Conservation (phyloP, 306 rosid genomes). For the Quercus cerris region DNA sequence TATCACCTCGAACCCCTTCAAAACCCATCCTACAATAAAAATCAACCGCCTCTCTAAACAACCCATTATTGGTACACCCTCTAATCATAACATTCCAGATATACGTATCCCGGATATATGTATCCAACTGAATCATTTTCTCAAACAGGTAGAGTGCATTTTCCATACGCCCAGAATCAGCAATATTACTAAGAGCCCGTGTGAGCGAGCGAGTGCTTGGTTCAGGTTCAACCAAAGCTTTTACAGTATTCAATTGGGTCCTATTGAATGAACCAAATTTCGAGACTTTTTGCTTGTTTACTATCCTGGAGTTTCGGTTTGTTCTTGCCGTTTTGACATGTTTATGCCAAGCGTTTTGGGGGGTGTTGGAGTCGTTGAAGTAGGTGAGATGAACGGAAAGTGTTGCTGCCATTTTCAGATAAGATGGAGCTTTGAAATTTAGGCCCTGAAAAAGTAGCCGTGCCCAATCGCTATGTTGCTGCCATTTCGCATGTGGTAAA, state of each 20-base stretch:
- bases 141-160: constrained; percentile 54
- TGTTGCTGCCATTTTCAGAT: constrained; percentile 31
- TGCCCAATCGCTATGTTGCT: background rate
- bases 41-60: constrained; percentile 31
- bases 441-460: background rate
- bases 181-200: constrained; percentile 16
- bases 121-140: constrained; percentile 30
- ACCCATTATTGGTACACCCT: constrained; percentile 38
- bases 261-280: background rate
- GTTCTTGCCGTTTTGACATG: constrained; percentile 10
- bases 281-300: constrained; percentile 3
- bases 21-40: constrained; percentile 44
- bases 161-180: constrained; percentile 39
- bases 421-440: background rate
- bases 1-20: constrained; percentile 38
- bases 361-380: constrained; percentile 13
- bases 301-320: constrained; percentile 4
- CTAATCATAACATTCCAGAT: constrained; percentile 50
- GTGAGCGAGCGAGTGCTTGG: constrained; percentile 23
- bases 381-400: constrained; percentile 13
- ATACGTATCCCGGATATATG: constrained; percentile 30
- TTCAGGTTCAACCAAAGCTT: background rate
- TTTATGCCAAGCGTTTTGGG: constrained; percentile 11
- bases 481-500: no score
- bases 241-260: background rate